These are phyloP conservation scores for Boletus rubescentipes DNA, from an alignment of 768 basidiomycete genomes.

Conservation along the genomic window DNA sequence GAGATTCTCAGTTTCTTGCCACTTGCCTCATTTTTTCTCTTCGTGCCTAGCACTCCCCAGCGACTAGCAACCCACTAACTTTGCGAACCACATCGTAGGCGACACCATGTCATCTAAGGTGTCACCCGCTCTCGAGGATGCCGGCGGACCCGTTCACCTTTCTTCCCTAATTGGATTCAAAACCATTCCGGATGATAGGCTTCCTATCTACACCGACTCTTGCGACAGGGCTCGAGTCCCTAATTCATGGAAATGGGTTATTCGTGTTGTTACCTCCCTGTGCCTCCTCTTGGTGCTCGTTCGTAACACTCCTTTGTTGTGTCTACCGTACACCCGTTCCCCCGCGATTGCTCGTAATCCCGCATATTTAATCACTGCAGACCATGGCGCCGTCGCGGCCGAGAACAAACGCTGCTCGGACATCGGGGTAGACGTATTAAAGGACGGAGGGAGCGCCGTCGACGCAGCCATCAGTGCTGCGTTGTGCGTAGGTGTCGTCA, in stretches of 20 bases:
- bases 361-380: slow-evolving; percentile 58
- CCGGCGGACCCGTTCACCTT: background rate
- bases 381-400: slow-evolving; percentile 82
- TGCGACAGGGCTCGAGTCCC: background rate
- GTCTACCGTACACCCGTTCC: background rate
- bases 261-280: slow-evolving; percentile 11
- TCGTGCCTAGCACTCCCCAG: background rate
- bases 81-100: too few relatives aligned
- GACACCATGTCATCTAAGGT: slow-evolving; percentile 9
- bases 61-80: too few relatives aligned
- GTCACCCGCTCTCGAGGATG: background rate
- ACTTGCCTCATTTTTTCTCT: background rate
- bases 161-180: background rate
- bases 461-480: slow-evolving; percentile 82
- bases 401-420: slow-evolving; percentile 87
- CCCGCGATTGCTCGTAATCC: slow-evolving; percentile 40
- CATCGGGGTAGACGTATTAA: slow-evolving; percentile 75
- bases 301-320: background rate
- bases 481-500: slow-evolving; percentile 79
- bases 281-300: slow-evolving; percentile 13
- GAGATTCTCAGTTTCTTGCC: background rate
- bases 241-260: slow-evolving; percentile 11
- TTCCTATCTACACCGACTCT: slow-evolving; percentile 21
- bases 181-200: slow-evolving; percentile 1
- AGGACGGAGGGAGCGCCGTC: slow-evolving; percentile 86